Conservation (phyloP, 495 filamentous ascomycete genomes). For the Trichoderma asperelloides region DNA sequence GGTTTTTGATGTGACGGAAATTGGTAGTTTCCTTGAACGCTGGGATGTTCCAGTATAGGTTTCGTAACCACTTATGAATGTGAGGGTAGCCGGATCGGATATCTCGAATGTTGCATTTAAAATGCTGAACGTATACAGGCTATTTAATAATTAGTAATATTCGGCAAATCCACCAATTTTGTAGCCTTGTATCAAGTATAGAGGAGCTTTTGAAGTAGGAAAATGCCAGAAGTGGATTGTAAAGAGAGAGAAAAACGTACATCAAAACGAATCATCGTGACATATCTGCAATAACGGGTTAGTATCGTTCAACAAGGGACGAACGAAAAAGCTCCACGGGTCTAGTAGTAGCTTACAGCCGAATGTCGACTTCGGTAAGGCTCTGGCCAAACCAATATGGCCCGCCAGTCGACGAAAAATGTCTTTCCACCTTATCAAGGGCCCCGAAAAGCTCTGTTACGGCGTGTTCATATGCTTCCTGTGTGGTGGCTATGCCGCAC, state of each 20-base stretch:
- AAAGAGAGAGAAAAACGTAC: neutral
- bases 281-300: conserved; percentile 23
- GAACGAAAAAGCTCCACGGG: too few relatives aligned
- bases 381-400: conserved; percentile 56
- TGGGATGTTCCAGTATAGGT: conserved; percentile 61
- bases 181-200: neutral
- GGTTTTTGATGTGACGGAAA: conserved; percentile 53
- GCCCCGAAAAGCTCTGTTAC: conserved; percentile 50
- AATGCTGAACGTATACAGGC: conserved; percentile 55
- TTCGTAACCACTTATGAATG: conserved; percentile 58
- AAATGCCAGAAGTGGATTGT: neutral
- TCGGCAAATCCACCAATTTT: too few relatives aligned
- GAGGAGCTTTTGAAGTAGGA: neutral
- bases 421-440: conserved; percentile 51
- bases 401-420: conserved; percentile 39
- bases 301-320: neutral
- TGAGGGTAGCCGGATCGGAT: conserved; percentile 62
- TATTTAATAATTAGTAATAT: neutral
- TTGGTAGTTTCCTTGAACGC: conserved; percentile 63
- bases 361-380: conserved; percentile 60
- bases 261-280: conserved; percentile 60
- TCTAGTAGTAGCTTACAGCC: conserved; percentile 24
- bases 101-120: conserved; percentile 62
- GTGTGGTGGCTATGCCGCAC: conserved; percentile 53
- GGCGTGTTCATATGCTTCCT: conserved; percentile 54